Conservation (phyloP, 495 filamentous ascomycete species). For the Talaromyces adpressus region DNA sequence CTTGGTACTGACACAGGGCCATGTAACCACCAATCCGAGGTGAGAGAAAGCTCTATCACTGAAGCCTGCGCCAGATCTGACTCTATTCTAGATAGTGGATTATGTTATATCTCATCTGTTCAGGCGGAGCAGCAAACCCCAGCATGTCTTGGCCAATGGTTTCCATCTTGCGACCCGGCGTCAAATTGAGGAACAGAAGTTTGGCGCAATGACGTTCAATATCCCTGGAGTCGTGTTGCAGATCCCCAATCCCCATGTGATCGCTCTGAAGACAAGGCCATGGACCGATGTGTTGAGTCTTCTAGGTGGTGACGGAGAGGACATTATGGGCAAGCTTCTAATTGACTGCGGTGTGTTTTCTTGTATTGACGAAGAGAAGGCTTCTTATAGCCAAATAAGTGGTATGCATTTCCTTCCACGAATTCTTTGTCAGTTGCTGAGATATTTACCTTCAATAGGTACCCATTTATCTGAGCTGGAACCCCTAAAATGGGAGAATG, state of each 20-base stretch:
- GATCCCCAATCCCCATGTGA: constrained; percentile 64
- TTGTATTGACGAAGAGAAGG: constrained; percentile 47
- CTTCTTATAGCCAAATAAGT: constrained; percentile 71
- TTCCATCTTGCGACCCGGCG: constrained; percentile 42
- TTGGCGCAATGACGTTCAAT: constrained; percentile 25
- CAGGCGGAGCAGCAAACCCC: constrained; percentile 48
- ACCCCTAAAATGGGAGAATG: constrained; percentile 12
- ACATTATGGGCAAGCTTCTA: constrained; percentile 73
- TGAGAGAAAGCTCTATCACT: constrained; percentile 19
- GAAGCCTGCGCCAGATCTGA: constrained; percentile 10
- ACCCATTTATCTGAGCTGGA: constrained; percentile 38
- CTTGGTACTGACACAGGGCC: constrained; percentile 30
- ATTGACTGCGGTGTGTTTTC: constrained; percentile 73
- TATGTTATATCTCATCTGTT: constrained; percentile 76
- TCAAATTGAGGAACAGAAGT: constrained; percentile 17
- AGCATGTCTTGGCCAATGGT: constrained; percentile 75
- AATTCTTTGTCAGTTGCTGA: not conserved
- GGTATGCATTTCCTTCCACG: constrained; percentile 39
- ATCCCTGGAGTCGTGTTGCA: constrained; percentile 48
- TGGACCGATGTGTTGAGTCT: constrained; percentile 69
- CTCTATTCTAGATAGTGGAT: constrained; percentile 63
- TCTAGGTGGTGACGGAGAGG: constrained; percentile 70
- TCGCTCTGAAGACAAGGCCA: constrained; percentile 56
- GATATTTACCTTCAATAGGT: not conserved
- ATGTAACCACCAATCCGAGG: constrained; percentile 51